These are phyloP conservation scores for Yamadazyma laniorum DNA, from an alignment of 805 yeast genomes.

Conservation along the genomic window DNA sequence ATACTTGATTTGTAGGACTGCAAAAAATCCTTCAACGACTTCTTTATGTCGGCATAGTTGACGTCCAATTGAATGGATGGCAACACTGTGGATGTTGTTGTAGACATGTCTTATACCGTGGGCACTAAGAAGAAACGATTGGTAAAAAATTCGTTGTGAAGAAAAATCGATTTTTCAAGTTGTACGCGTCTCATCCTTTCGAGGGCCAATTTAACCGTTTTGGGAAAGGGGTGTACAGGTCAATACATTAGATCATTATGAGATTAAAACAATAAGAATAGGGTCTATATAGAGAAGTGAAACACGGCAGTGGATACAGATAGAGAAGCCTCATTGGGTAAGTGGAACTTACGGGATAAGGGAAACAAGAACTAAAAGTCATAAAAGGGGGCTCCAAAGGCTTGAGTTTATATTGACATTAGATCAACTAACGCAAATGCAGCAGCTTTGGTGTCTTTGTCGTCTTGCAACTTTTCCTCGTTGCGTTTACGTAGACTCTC, in stretches of 20 bases:
- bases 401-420: constrained; percentile 27
- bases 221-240: not conserved
- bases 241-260: not conserved
- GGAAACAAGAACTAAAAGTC: not conserved
- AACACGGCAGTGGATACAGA: no score
- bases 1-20: constrained; percentile 53
- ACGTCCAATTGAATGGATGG: constrained; percentile 70
- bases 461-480: constrained; percentile 27
- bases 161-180: no score
- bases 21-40: constrained; percentile 62
- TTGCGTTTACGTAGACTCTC: constrained; percentile 49
- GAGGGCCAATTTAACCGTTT: not conserved
- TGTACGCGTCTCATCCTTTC: not conserved
- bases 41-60: constrained; percentile 66
- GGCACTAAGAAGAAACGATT: not conserved
- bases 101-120: constrained; percentile 16
- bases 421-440: constrained; percentile 66
- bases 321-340: no score
- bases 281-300: not conserved
- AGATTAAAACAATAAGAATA: not conserved
- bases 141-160: not conserved
- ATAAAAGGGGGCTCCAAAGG: not conserved
- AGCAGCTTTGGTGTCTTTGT: constrained; percentile 44
- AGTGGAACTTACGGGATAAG: no score
- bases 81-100: constrained; percentile 32